Evolutionary conservation across 306 rosid species (phyloP).

Genomic region (Luffa acutangula): DNA sequence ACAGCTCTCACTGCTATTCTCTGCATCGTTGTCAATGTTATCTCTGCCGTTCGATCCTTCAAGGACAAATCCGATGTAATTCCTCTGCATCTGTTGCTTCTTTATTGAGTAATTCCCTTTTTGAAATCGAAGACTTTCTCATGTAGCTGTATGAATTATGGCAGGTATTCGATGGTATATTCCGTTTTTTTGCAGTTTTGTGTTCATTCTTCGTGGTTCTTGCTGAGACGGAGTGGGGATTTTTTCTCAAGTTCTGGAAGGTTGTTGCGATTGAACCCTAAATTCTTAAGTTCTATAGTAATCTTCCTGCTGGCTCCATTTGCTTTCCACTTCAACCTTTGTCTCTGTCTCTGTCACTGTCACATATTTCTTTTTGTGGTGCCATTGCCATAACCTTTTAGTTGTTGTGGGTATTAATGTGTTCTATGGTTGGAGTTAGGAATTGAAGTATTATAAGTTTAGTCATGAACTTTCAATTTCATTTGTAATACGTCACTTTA

Average conservation of each 20-base stretch:
- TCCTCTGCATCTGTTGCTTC: constrained; percentile 1
- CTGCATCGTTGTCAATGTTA: constrained; percentile 49
- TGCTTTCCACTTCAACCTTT: background rate
- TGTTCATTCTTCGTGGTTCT: constrained; percentile 44
- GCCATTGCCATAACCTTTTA: background rate
- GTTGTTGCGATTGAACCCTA: constrained; percentile 18
- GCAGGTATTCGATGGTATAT: constrained; percentile 68
- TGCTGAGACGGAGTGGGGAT: constrained; percentile 71
- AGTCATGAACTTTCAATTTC: too few species aligned
- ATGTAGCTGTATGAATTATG: background rate
- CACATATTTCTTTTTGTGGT: background rate
- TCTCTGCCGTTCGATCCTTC: constrained; percentile 65
- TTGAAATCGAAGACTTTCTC: background rate
- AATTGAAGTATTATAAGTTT: background rate
- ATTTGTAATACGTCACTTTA: too few species aligned
- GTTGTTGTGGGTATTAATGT: background rate
- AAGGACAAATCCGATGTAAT: constrained; percentile 38
- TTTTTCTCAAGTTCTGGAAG: constrained; percentile 46
- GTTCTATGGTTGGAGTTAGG: background rate
- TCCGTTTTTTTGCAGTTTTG: constrained; percentile 62
- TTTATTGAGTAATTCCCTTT: background rate
- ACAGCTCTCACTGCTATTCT: constrained; percentile 41
- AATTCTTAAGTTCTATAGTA: background rate
- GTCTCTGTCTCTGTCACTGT: background rate
- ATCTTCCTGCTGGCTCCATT: background rate